Base-by-base conservation (phyloP, 2,329 filamentous ascomycete genomes). In the Lecanicillium sp. region DNA sequence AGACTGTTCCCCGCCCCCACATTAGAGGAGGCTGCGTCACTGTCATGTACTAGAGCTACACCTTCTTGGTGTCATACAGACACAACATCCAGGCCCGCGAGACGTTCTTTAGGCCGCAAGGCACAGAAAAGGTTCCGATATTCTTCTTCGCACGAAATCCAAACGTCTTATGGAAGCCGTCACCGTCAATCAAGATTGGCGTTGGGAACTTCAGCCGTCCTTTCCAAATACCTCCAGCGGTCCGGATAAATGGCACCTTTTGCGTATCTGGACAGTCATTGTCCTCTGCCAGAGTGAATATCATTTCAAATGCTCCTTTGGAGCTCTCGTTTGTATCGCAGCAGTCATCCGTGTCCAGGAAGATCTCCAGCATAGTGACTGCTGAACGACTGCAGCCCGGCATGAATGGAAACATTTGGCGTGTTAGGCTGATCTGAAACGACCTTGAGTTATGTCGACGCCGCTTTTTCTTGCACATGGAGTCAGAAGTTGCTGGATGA, bases 381-480 rank as follows among this genome's bases (percentile, higher is more conserved):
- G 13, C n/a, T 13, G n/a, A 17, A 8, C 15, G 29, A n/a, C 7
- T 17, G 29, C 29, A 31, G 6, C 29, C 37, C 6, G 31, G 20
- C 22, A 36, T 20, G 12, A 27, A 40, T 5, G 38, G 38, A 14
- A 40, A 40, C 38, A 40, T 40, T 27, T 40, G 38, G 11, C 38
- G 38, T 17, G 38, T 30, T 4, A 40, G 33, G 6, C 31, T n/a
- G 2, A 40, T 18, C 11, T 32, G 11, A 18, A 36, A 40, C 17
- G 7, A 20, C 10, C 29, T 17, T 31, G 29, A 31, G 13, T 31
- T 6, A 17, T 14, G 13, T 14, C n/a, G 13, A 31, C 29, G 29
- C 13, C 29, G 6, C 13, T 13, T 17, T 14, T 14, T 7, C 15
- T 14, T 17, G 29, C 29, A 13, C n/a, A 7, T 31, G 6, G 13